Conservation (phyloP, 352 stramenopile species). For the Globisporangium abappressorium region DNA sequence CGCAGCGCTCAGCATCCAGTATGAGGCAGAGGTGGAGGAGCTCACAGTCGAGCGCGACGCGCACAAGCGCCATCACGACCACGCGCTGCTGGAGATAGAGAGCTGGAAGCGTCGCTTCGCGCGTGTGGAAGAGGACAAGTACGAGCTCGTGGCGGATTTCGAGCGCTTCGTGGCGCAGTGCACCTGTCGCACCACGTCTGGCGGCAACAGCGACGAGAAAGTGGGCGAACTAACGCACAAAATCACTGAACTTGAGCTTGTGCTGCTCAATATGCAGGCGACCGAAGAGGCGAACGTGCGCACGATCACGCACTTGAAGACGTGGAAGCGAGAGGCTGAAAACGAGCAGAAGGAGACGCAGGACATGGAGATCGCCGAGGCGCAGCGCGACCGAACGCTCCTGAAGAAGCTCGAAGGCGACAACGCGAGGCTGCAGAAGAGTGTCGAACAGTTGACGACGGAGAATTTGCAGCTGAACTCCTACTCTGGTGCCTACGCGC, state of each 20-base stretch:
- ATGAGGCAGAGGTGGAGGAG: slow-evolving; percentile 63
- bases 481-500: slow-evolving; percentile 1
- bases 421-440: slow-evolving; percentile 21
- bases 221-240: slow-evolving; percentile 27
- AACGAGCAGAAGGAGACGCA: slow-evolving; percentile 41
- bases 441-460: slow-evolving; percentile 23
- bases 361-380: slow-evolving; percentile 33
- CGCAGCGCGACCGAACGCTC: slow-evolving; percentile 39
- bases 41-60: slow-evolving; percentile 57
- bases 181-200: slow-evolving; percentile 25
- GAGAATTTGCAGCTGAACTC: slow-evolving; percentile 23
- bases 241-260: slow-evolving; percentile 31
- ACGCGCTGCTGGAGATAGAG: slow-evolving; percentile 58
- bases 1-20: slow-evolving; percentile 64
- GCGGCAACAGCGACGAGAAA: slow-evolving; percentile 25
- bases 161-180: slow-evolving; percentile 49
- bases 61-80: slow-evolving; percentile 57
- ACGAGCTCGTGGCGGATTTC: slow-evolving; percentile 47
- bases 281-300: slow-evolving; percentile 31
- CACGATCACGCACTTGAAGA: slow-evolving; percentile 39
- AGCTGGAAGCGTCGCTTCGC: slow-evolving; percentile 69
- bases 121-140: slow-evolving; percentile 63
- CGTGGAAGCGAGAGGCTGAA: slow-evolving; percentile 45
- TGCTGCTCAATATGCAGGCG: slow-evolving; percentile 35
- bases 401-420: slow-evolving; percentile 47